phyloP scores from a whole-genome alignment of 2,329 filamentous ascomycete species.

The Madurella fahalii region DNA sequence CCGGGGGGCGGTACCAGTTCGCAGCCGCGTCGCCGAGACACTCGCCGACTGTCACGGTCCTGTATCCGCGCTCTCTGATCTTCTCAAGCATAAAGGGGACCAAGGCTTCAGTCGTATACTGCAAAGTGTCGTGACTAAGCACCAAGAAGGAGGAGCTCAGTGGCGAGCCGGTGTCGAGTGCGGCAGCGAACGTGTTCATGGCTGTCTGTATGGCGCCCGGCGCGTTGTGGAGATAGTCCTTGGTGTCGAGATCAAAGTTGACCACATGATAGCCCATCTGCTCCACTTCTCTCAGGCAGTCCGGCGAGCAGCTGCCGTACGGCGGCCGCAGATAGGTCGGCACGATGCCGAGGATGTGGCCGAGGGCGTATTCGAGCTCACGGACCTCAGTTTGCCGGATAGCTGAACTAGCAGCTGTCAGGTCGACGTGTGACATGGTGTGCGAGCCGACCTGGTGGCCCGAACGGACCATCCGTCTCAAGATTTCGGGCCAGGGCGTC shows the following conservation, averaged over 20 bases:
- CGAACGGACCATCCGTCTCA: constrained; percentile 30
- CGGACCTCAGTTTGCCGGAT: constrained; percentile 29
- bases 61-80: constrained; percentile 40
- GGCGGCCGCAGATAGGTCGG: constrained; percentile 38
- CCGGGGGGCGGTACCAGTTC: constrained; percentile 23
- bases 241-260: constrained; percentile 48
- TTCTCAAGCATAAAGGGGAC: constrained; percentile 40
- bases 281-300: constrained; percentile 22
- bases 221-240: constrained; percentile 43
- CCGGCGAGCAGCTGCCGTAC: constrained; percentile 26
- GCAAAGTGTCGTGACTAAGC: constrained; percentile 42
- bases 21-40: constrained; percentile 48
- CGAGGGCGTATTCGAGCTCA: constrained; percentile 31
- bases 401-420: constrained; percentile 23
- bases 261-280: constrained; percentile 41
- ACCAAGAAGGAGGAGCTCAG: constrained; percentile 39
- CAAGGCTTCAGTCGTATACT: constrained; percentile 32
- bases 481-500: constrained; percentile 21
- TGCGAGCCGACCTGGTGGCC: constrained; percentile 38
- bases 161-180: constrained; percentile 28
- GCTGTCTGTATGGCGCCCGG: constrained; percentile 39
- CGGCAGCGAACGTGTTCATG: constrained; percentile 41
- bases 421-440: constrained; percentile 34
- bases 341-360: constrained; percentile 31
- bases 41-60: constrained; percentile 52